Evolutionary conservation across 2,329 filamentous ascomycete species (phyloP).

Genomic region (Alternaria tenuissima): DNA sequence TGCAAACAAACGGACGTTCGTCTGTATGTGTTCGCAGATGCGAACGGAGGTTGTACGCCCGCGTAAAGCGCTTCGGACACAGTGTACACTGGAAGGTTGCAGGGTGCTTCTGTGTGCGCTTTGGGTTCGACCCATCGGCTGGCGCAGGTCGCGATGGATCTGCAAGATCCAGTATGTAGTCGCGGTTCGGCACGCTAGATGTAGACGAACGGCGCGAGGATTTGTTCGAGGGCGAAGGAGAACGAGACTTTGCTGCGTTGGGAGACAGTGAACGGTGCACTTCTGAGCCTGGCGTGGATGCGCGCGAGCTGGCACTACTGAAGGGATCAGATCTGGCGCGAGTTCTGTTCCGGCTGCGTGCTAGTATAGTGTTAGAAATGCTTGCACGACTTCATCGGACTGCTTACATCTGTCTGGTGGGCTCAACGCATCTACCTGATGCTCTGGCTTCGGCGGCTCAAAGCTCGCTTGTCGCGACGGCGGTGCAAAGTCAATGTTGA

Average conservation of each 20-base stretch:
- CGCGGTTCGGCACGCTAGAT: conserved; percentile 64
- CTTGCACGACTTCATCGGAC: conserved; percentile 20
- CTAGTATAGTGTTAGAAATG: conserved; percentile 46
- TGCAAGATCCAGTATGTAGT: conserved; percentile 88
- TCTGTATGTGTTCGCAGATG: conserved; percentile 97
- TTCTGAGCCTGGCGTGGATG: conserved; percentile 53
- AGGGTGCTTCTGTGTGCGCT: conserved; percentile 95
- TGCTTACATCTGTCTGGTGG: conserved; percentile 73
- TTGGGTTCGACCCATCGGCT: conserved; percentile 59
- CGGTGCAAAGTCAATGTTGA: conserved; percentile 92
- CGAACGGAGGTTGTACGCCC: conserved; percentile 94
- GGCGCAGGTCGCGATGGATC: conserved; percentile 81
- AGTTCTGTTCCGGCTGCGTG: conserved; percentile 64
- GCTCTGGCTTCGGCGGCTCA: conserved; percentile 70
- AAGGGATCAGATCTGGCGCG: conserved; percentile 69
- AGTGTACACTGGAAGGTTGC: conserved; percentile 95
- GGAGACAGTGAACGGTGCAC: conserved; percentile 54
- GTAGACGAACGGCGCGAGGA: conserved; percentile 60
- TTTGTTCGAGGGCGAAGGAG: conserved; percentile 58
- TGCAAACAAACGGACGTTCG: conserved; percentile 96
- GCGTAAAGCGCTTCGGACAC: conserved; percentile 94
- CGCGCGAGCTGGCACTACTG: conserved; percentile 57
- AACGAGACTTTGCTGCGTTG: conserved; percentile 55
- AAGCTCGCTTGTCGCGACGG: conserved; percentile 72
- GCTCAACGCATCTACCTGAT: conserved; percentile 77